Conservation (phyloP, 495 filamentous ascomycete species). For the Hypoxylon cercidicola region DNA sequence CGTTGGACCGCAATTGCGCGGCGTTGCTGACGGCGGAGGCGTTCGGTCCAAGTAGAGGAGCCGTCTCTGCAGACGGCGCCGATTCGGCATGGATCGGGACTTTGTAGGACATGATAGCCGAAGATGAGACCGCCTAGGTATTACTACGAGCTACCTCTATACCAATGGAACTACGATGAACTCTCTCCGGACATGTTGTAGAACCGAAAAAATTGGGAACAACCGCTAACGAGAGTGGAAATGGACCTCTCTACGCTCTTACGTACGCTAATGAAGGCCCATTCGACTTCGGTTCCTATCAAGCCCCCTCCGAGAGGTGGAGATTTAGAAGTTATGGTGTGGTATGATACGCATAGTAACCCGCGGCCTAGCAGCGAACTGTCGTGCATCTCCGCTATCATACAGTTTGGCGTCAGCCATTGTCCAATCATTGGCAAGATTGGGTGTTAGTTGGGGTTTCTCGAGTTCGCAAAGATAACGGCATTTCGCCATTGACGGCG, state of each 20-base stretch:
- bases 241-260: no score
- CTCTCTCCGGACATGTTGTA: no score
- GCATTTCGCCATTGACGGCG: no score
- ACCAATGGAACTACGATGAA: no score
- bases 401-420: slow-evolving; percentile 23
- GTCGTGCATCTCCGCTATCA: slow-evolving; percentile 26
- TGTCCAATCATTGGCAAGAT: slow-evolving; percentile 4
- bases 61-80: slow-evolving; percentile 36
- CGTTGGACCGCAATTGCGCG: slow-evolving; percentile 18
- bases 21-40: slow-evolving; percentile 21
- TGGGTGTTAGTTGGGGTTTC: neutral
- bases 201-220: no score
- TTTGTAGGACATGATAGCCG: slow-evolving; percentile 19
- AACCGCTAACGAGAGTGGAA: no score
- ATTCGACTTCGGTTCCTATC: no score
- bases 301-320: slow-evolving; percentile 16
- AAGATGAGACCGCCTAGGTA: neutral
- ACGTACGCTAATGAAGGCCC: no score
- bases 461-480: no score
- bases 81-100: slow-evolving; percentile 16
- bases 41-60: slow-evolving; percentile 35
- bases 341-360: neutral
- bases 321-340: slow-evolving; percentile 3
- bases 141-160: neutral
- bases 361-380: neutral